phyloP scores from a whole-genome alignment of 2,329 filamentous ascomycete genomes.

The Nigrospora sphaerica region DNA sequence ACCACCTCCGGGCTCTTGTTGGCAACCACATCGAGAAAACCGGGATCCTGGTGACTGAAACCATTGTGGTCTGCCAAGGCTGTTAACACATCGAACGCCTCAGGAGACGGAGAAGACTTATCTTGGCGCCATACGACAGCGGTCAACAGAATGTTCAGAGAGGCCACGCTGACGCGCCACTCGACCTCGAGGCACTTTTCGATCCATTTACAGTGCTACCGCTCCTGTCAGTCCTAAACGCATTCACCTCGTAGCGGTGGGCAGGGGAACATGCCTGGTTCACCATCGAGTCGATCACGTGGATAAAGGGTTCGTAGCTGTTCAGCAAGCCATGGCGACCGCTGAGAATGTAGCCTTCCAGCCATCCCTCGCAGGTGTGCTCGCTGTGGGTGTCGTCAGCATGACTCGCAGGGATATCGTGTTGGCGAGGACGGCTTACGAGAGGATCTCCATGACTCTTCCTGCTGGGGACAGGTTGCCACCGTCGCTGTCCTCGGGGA shows the following conservation, averaged over 20 bases:
- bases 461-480: slow-evolving; percentile 64
- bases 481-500: slow-evolving; percentile 68
- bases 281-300: slow-evolving; percentile 80
- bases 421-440: too few relatives aligned
- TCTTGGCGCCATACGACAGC: slow-evolving; percentile 73
- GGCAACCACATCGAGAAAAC: slow-evolving; percentile 71
- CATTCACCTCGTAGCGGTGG: background rate
- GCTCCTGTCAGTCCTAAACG: slow-evolving; percentile 6
- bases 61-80: slow-evolving; percentile 57
- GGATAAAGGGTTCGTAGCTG: slow-evolving; percentile 77
- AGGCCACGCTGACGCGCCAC: slow-evolving; percentile 67
- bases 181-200: slow-evolving; percentile 75
- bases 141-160: slow-evolving; percentile 73
- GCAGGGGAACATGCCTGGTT: slow-evolving; percentile 47
- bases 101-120: too few relatives aligned
- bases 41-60: slow-evolving; percentile 75
- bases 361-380: slow-evolving; percentile 73
- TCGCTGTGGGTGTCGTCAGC: slow-evolving; percentile 39
- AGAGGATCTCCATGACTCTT: slow-evolving; percentile 75
- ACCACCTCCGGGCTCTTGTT: slow-evolving; percentile 78
- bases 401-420: too few relatives aligned
- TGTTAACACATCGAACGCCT: too few relatives aligned
- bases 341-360: slow-evolving; percentile 71
- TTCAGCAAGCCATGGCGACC: slow-evolving; percentile 72
- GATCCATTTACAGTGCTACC: slow-evolving; percentile 73